Base-by-base conservation (phyloP, 352 stramenopile species). In the Phytophthora boehmeriae region DNA sequence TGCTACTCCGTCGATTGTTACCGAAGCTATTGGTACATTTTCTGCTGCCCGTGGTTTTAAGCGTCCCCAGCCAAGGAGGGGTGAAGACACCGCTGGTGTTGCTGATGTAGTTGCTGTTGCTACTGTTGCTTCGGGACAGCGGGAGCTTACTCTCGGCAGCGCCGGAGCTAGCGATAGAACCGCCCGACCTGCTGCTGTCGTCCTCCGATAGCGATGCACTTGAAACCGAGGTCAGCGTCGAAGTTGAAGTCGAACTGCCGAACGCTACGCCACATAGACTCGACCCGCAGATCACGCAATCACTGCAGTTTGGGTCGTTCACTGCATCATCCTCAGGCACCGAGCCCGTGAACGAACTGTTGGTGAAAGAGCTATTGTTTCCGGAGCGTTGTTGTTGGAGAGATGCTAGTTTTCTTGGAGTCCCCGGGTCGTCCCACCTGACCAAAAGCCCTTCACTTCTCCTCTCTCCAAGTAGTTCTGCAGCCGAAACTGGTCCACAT, bases 251-350 rank as follows among this genome's bases (percentile, higher is more conserved):
- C 1, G 51, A 72, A n/a, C 52, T 78, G 1, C 54, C 71, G 35
- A 71, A 77, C 6, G 82, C 79, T 6, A 76, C 73, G 14, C 79
- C 77, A 25, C 81, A 73, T 8, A 89, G 55, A 22, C 59, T 68
- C 16, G 71, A 80, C 8, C 74, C 66, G 35, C 79, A 88, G 46
- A 89, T 52, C 23, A 71, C 80, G 52, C 67, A 72, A 5, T 54
- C 46, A 6, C 58, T 59, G 19, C 35, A 17, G 19, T 62, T 55
- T 8, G 64, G 48, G 25, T 69, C 66, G 44, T 68, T 62, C 5
- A 71, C 67, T 20, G 68, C 50, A 5, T 59, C 54, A 14, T 77
- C 60, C 17, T 86, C 75, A 17, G 66, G 66, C 13, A 59, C 36
- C 13, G 66, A 68, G 39, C 50, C 32, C 53, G 32, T 4, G 59